Evolutionary conservation across 805 yeast genomes (phyloP).

Genomic region (Kodamaea restingae): DNA sequence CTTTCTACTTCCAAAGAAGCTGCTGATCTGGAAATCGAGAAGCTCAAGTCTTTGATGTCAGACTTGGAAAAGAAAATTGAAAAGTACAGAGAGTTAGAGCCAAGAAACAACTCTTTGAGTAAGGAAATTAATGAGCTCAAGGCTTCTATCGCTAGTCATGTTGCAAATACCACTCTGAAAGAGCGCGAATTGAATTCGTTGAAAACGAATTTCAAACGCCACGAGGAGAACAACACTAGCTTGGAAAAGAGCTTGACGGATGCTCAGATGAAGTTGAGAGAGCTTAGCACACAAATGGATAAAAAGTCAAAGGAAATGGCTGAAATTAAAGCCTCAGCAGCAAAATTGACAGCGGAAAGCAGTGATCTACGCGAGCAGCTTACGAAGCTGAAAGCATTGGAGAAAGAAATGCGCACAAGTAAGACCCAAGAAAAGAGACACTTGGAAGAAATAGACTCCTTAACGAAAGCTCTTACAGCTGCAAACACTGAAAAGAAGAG

Average conservation of each 20-base stretch:
- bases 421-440: slow-evolving; percentile 5
- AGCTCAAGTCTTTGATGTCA: slow-evolving; percentile 10
- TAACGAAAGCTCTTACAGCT: slow-evolving; percentile 8
- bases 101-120: slow-evolving; percentile 11
- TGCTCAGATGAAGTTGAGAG: slow-evolving; percentile 13
- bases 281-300: slow-evolving; percentile 15
- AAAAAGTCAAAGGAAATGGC: slow-evolving; percentile 21
- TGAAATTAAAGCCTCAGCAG: slow-evolving; percentile 9
- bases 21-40: slow-evolving; percentile 7
- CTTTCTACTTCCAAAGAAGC: slow-evolving; percentile 6
- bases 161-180: slow-evolving; percentile 9
- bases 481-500: slow-evolving; percentile 9
- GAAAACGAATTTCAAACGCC: slow-evolving; percentile 11
- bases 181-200: slow-evolving; percentile 14
- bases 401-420: slow-evolving; percentile 8
- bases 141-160: slow-evolving; percentile 11
- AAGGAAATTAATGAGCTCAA: slow-evolving; percentile 13
- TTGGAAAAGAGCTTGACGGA: slow-evolving; percentile 15
- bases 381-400: slow-evolving; percentile 6
- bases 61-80: slow-evolving; percentile 12
- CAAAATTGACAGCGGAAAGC: slow-evolving; percentile 14
- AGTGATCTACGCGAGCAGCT: slow-evolving; percentile 10
- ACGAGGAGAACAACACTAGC: slow-evolving; percentile 12
- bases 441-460: slow-evolving; percentile 12
- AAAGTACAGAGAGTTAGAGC: slow-evolving; percentile 6